Percentiles rank a stretch among this genome's conserved stretches.
These are phyloP conservation scores for Aspergillus olivimuriae DNA, from an alignment of 495 filamentous ascomycete genomes.

Conservation along the genomic window DNA sequence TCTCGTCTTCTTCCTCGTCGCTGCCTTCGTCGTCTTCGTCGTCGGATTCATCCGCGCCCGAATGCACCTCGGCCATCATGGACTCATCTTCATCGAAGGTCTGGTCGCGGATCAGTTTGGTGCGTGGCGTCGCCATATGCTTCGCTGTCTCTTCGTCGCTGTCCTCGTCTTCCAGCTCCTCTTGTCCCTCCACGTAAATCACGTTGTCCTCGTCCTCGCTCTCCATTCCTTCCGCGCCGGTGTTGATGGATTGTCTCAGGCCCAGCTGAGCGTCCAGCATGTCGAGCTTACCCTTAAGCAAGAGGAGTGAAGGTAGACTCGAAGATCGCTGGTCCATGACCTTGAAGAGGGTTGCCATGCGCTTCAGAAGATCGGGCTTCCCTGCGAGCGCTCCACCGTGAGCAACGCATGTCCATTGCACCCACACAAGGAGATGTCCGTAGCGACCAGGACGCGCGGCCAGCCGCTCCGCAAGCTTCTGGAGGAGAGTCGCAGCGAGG, in stretches of 20 bases:
- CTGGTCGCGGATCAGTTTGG: conserved; percentile 36
- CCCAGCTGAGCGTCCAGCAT: conserved; percentile 84
- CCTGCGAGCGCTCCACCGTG: conserved; percentile 88
- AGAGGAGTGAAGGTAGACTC: conserved; percentile 71
- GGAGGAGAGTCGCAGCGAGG: conserved; percentile 68
- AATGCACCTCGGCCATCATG: conserved; percentile 35
- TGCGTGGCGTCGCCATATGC: conserved; percentile 26
- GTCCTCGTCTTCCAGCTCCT: conserved; percentile 43
- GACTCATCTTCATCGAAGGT: conserved; percentile 39
- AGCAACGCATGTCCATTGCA: conserved; percentile 91
- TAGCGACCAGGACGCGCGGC: conserved; percentile 83
- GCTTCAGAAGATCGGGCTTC: conserved; percentile 69
- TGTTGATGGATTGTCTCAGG: conserved; percentile 57
- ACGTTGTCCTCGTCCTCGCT: conserved; percentile 71
- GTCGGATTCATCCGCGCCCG: conserved; percentile 30
- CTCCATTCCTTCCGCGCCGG: conserved; percentile 41
- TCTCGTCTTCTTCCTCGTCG: conserved; percentile 35
- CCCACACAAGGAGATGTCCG: conserved; percentile 88
- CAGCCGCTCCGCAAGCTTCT: conserved; percentile 80
- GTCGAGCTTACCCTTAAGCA: conserved; percentile 90
- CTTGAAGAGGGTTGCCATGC: conserved; percentile 67
- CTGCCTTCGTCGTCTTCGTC: conserved; percentile 35
- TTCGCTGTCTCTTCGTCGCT: conserved; percentile 30
- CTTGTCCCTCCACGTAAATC: conserved; percentile 81
- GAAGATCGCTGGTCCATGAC: conserved; percentile 81